Base-by-base conservation (phyloP, 2,329 filamentous ascomycete genomes). In the Phialemoniopsis sp. region DNA sequence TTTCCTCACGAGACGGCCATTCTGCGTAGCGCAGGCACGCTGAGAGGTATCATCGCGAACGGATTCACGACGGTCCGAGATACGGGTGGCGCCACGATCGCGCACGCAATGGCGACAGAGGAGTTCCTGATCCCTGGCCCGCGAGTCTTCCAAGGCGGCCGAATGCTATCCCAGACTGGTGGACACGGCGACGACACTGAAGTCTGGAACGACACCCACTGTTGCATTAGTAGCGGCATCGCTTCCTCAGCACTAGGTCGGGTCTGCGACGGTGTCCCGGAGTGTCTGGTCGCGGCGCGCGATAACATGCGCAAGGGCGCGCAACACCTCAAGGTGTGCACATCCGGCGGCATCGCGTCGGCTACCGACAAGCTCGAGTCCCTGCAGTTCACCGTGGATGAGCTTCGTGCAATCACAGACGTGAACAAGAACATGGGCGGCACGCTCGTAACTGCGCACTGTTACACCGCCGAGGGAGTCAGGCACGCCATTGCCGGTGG, bases 291-390 rank as follows among this genome's bases (percentile, higher is more conserved):
- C 36, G 63, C 56, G 29, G 64, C 64, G 0, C 59, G 72, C 4
- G 69, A 74, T 39, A 66, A 74, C 45, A 48, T 76, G 2, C 54
- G 71, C 3, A 57, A 56, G 13, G 72, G 72, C 4, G 64, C 68
- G 1, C 67, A 75, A 45, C 74, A 75, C 46, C 64, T 76, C 48
- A 76, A 76, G 48, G 71, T 76, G 40, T 74, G 74, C 70, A 56
- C 60, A 2, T 62, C 62, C 3, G 72, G 73, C 2, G 72, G 72
- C 6, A 70, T 76, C 3, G 60, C 66, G 1, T 67, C 60, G 29
- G 68, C 67, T 0, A 72, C 68, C 0, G 72, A 76, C 43, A 58
- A 58, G 21, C 55, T 75, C 17, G 62, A 67, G 6, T 62, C 65
- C 45, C 47, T 70, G 12, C 71, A 77, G 48, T 76, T 74, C 51